Evolutionary conservation across 1,284 basidiomycete species (phyloP).

Genomic region (Sporisorium graminicola): DNA sequence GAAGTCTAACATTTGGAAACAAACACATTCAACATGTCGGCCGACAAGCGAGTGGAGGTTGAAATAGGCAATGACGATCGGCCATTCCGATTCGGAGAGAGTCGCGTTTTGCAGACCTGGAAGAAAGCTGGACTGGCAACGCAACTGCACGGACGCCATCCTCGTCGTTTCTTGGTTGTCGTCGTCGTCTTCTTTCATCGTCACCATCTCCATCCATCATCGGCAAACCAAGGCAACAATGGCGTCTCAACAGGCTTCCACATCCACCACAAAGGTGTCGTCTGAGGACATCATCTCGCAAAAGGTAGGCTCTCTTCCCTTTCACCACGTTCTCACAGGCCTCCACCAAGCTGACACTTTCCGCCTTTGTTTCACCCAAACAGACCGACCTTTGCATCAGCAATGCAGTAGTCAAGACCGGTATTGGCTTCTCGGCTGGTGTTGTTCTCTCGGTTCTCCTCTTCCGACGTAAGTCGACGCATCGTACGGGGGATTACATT

Average conservation of each 20-base stretch:
- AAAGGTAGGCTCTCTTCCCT: slow-evolving; percentile 76
- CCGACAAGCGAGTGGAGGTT: slow-evolving; percentile 33
- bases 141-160: slow-evolving; percentile 3
- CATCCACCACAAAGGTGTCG: slow-evolving; percentile 72
- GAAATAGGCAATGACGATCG: slow-evolving; percentile 21
- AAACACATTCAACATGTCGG: too few species aligned
- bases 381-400: slow-evolving; percentile 70
- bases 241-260: slow-evolving; percentile 47
- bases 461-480: slow-evolving; percentile 84
- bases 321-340: not conserved
- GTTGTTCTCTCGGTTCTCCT: slow-evolving; percentile 93
- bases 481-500: too few species aligned
- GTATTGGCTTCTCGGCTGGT: slow-evolving; percentile 92
- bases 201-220: slow-evolving; percentile 3
- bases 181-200: not conserved
- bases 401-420: slow-evolving; percentile 76
- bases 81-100: slow-evolving; percentile 23
- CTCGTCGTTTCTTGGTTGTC: slow-evolving; percentile 1
- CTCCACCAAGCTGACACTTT: not conserved
- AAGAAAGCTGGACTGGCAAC: slow-evolving; percentile 13
- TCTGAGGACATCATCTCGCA: slow-evolving; percentile 87
- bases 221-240: slow-evolving; percentile 13
- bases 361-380: not conserved
- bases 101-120: slow-evolving; percentile 22
- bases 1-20: too few species aligned